Base-by-base conservation (phyloP, 345 rosid genomes). In the Euphorbia peplus region DNA sequence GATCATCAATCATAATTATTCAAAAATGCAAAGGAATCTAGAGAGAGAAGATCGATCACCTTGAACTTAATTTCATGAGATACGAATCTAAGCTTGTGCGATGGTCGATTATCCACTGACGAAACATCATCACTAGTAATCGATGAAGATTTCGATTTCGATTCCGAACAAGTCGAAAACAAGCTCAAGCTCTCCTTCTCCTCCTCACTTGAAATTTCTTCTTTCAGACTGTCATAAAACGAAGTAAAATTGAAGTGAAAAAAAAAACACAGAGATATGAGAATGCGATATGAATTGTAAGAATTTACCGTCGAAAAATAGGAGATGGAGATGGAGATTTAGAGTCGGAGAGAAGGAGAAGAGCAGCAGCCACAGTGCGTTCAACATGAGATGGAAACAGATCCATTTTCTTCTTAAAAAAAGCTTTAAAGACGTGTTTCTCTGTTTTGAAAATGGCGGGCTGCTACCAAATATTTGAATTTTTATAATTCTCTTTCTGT, bases 291-390 rank as follows among this genome's bases (percentile, higher is more conserved):
- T 28, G 61, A 28, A 21, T 6, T 5, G 24, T 21, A 16, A 63
- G 47, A 56, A 50, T 18, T 74, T 70, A 79, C 87, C 63, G 66
- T 54, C 73, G 71, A 67, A 82, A 83, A 47, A 80, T 6, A 15
- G 41, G 54, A 18, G 54, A 56, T 56, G 67, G 66, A 64, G 81
- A 55, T 10, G 48, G 65, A 44, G 83, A 68, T 21, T 57, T 51
- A 58, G 68, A 21, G 41, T 57, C 26, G 39, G 89, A 86, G 79
- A 91, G 96, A 18, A 84, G 89, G 73, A 91, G 89, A 16, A 89
- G 98, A 70, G 95, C 83, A 16, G 95, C 83, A 73, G 97, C 96
- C 30, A 79, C 95, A 3, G 80, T 63, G 79, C 71, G 81, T 78
- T 90, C 99, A 35, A 69, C 71, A 51, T 80, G 63, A 51, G 88